A percentile compares a stretch with the other conserved stretches of the same genome.
These are phyloP conservation scores for Pythium oligandrum DNA, from an alignment of 352 stramenopile species.

Conservation along the genomic window DNA sequence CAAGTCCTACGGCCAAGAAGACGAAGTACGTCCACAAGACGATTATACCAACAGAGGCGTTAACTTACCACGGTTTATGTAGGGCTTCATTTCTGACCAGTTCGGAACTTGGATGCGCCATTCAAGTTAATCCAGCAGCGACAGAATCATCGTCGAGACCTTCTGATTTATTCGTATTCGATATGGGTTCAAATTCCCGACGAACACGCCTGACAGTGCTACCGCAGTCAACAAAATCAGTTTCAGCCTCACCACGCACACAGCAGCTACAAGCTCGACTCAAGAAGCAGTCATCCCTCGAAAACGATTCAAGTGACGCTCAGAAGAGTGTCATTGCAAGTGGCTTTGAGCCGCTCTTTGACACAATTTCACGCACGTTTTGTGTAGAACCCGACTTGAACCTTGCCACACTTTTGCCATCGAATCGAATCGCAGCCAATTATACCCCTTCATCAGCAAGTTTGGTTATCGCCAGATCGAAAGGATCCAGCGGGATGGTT, in stretches of 20 bases:
- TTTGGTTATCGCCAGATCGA: slow-evolving; percentile 38
- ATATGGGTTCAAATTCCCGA: slow-evolving; percentile 2
- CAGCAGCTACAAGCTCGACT: slow-evolving; percentile 19
- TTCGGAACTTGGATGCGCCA: slow-evolving; percentile 9
- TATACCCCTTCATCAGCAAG: slow-evolving; percentile 39
- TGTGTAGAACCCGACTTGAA: slow-evolving; percentile 71
- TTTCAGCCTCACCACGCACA: slow-evolving; percentile 17
- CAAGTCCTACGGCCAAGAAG: background rate
- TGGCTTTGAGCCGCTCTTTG: slow-evolving; percentile 39
- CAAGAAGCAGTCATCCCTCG: background rate
- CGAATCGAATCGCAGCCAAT: slow-evolving; percentile 73
- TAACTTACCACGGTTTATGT: background rate
- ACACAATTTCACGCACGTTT: slow-evolving; percentile 55
- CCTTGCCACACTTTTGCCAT: slow-evolving; percentile 43
- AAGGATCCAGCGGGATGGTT: background rate
- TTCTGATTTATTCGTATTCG: slow-evolving; percentile 10
- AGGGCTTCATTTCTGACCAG: slow-evolving; percentile 6
- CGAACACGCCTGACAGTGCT: background rate
- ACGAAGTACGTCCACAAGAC: no score
- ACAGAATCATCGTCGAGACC: background rate
- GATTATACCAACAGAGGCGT: no score
- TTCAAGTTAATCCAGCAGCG: slow-evolving; percentile 6
- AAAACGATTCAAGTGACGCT: background rate
- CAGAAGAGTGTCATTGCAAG: slow-evolving; percentile 1
- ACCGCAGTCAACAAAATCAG: background rate